Evolutionary conservation across 2,329 filamentous ascomycete genomes (phyloP).

Genomic region (Epicoccum sorghinum): DNA sequence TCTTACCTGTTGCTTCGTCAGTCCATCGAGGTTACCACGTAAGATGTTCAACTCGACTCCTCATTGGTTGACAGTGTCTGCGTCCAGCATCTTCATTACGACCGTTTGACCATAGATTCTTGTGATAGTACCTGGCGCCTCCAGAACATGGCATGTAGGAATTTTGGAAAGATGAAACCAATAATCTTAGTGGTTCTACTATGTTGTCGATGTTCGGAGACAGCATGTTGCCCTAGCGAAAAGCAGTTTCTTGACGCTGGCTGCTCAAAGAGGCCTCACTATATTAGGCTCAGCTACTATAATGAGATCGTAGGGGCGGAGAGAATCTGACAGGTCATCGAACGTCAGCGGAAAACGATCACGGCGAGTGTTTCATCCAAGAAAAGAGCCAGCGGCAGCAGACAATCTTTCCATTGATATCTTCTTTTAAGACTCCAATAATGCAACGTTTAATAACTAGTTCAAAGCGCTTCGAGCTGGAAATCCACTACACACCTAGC

Average conservation of each 20-base stretch:
- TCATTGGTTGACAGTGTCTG: slow-evolving; percentile 20
- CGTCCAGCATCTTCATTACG: slow-evolving; percentile 4
- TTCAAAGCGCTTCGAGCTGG: neutral
- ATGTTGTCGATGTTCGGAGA: no score
- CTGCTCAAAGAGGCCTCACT: no score
- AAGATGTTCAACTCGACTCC: slow-evolving; percentile 6
- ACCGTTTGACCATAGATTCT: neutral
- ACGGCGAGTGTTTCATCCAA: no score
- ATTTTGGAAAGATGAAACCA: no score
- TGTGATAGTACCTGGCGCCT: slow-evolving; percentile 1
- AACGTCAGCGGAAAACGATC: no score
- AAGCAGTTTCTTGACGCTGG: no score
- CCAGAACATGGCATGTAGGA: neutral
- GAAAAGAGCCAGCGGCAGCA: no score
- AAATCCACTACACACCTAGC: neutral
- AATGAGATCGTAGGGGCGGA: no score
- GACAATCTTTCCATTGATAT: slow-evolving; percentile 10
- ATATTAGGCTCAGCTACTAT: no score
- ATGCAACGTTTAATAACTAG: slow-evolving; percentile 17
- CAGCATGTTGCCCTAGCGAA: no score
- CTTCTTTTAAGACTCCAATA: slow-evolving; percentile 23
- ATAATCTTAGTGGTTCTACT: no score
- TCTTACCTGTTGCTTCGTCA: slow-evolving; percentile 16
- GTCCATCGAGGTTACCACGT: slow-evolving; percentile 22
- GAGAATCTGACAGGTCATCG: no score